These are phyloP conservation scores for Botrytis deweyae DNA, from an alignment of 2,329 filamentous ascomycete species.

Conservation along the genomic window DNA sequence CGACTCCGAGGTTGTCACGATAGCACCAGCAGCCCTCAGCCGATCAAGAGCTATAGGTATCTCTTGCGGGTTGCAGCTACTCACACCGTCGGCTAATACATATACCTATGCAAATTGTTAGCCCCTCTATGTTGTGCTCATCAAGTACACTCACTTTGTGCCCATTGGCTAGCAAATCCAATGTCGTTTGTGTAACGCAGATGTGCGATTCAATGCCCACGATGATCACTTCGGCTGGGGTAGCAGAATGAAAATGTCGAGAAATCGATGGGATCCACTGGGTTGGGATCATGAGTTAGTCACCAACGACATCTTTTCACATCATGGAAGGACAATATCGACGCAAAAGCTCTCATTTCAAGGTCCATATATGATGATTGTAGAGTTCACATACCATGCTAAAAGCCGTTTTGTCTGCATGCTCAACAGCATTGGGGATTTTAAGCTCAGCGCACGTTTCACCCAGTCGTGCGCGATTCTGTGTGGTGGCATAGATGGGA, in stretches of 20 bases:
- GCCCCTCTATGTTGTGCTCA: not conserved
- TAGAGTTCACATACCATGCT: slow-evolving; percentile 58
- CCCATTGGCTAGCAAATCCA: slow-evolving; percentile 73
- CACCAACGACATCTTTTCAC: not conserved
- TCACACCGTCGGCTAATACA: slow-evolving; percentile 84
- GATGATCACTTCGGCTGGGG: slow-evolving; percentile 64
- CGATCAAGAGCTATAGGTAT: slow-evolving; percentile 74
- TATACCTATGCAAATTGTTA: slow-evolving; percentile 46
- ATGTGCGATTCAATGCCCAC: slow-evolving; percentile 94
- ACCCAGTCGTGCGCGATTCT: slow-evolving; percentile 76
- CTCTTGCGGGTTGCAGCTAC: slow-evolving; percentile 81
- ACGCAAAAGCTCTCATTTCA: not conserved
- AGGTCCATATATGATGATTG: not conserved
- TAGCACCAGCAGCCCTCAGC: slow-evolving; percentile 71
- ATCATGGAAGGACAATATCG: not conserved
- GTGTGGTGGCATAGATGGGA: slow-evolving; percentile 83
- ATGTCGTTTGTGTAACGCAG: slow-evolving; percentile 87
- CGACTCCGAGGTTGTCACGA: slow-evolving; percentile 85
- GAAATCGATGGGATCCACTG: slow-evolving; percentile 65
- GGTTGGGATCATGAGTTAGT: not conserved
- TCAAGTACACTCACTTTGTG: slow-evolving; percentile 57
- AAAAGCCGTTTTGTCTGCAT: slow-evolving; percentile 86
- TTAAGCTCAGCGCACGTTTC: slow-evolving; percentile 72
- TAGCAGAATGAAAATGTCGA: slow-evolving; percentile 39
- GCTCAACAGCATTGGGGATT: slow-evolving; percentile 50